Evolutionary conservation across 2,329 filamentous ascomycete genomes (phyloP), one percentile per base, ranked within the genome.

Genomic region (Phialocephala sp.): DNA sequence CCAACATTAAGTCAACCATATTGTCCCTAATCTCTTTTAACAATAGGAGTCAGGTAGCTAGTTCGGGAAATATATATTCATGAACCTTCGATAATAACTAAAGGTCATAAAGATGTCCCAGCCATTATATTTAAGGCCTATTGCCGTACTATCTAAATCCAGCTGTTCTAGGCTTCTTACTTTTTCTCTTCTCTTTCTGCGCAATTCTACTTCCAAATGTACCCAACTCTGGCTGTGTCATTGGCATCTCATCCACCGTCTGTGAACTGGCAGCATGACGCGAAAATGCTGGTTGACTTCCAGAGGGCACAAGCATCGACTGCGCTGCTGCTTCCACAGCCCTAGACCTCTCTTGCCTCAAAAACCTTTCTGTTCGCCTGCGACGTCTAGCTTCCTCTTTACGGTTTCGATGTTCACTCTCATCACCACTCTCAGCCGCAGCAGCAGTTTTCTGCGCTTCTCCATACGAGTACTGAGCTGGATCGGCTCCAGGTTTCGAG

Each of bases 201-300:
- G 59, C 59, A 41, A 72, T 55, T 62, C 82, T 76, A 68, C 78
- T 79, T 32, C 83, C 83, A 78, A 83, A 83, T 4, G 74, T 69
- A 1, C 83, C 83, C n/a, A 79, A 68, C 24, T 82, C 76, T 14
- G 83, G 82, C 72, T 85, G 83, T n/a, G 82, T 77, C 74, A 76
- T 77, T 14, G 75, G 70, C 1, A 77, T 4, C 12, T 76, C 72
- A 58, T 66, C 69, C 15, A 70, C 63, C 4, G 66, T 57, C 54
- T 76, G 76, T 35, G 75, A 76, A 57, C 74, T 75, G 47, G 72
- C 71, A 20, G 47, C 63, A 35, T 67, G 61, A 20, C 64, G 60
- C 27, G 39, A 37, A 37, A 63, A 32, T 20, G 55, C 67, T 22
- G 73, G 75, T 41, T 76, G 74, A 63, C 74, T 76, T 15, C 72